Conservation (phyloP, 345 rosid genomes). For the Lumnitzera littorea region DNA sequence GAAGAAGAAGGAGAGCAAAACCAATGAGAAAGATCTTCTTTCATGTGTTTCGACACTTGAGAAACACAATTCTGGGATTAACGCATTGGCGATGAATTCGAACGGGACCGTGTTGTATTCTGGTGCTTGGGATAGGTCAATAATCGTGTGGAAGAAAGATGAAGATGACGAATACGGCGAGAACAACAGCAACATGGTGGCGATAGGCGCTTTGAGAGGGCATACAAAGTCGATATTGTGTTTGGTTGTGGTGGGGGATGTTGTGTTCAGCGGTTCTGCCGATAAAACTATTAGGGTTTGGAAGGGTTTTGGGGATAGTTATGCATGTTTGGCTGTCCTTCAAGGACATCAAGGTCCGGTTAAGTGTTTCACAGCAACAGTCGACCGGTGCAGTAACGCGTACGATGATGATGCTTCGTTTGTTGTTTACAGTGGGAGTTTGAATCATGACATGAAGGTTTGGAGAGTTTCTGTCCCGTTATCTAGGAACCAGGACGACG, state of each 20-base stretch:
- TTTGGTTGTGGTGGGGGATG: constrained; percentile 42
- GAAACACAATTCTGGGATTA: constrained; percentile 69
- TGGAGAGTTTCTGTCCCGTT: constrained; percentile 55
- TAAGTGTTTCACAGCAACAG: constrained; percentile 68
- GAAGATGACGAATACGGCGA: too few relatives aligned
- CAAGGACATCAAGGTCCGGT: constrained; percentile 86
- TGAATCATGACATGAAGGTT: constrained; percentile 80
- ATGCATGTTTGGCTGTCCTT: constrained; percentile 53
- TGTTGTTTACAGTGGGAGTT: constrained; percentile 69
- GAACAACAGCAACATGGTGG: constrained; percentile 30
- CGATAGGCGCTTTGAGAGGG: constrained; percentile 53
- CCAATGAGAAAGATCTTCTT: constrained; percentile 3
- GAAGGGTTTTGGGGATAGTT: constrained; percentile 34
- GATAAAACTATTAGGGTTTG: constrained; percentile 74
- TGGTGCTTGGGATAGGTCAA: constrained; percentile 68
- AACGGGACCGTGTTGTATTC: constrained; percentile 55
- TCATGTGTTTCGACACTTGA: constrained; percentile 23
- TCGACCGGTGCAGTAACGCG: constrained; percentile 19
- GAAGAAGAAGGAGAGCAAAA: constrained; percentile 41
- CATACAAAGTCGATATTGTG: constrained; percentile 71
- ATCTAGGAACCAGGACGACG: constrained; percentile 4
- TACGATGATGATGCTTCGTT: constrained; percentile 27
- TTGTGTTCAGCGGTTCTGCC: constrained; percentile 83
- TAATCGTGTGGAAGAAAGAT: constrained; percentile 60
- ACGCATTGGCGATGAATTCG: constrained; percentile 60